phyloP scores from a whole-genome alignment of 768 basidiomycete genomes.

The Podaxis rugospora region DNA sequence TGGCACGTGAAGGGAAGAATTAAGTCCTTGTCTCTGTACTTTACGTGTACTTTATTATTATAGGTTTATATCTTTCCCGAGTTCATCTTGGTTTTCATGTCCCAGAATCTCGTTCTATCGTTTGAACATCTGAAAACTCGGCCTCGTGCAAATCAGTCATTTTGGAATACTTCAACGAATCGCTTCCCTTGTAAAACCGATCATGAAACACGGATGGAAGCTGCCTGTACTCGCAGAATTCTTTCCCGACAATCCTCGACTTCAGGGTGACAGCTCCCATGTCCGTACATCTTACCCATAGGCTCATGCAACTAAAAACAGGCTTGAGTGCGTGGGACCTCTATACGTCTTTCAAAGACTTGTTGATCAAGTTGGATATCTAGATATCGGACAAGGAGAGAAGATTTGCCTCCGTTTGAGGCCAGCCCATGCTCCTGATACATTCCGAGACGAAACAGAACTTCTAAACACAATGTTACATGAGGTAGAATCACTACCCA shows the following conservation, averaged over 20 bases:
- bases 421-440: slow-evolving; percentile 59
- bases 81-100: slow-evolving; percentile 31
- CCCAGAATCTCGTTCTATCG: slow-evolving; percentile 56
- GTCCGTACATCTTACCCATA: neutral
- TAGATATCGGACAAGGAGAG: slow-evolving; percentile 75
- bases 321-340: too few relatives aligned
- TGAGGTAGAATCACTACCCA: slow-evolving; percentile 47
- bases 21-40: neutral
- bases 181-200: slow-evolving; percentile 83
- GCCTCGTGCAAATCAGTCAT: slow-evolving; percentile 64
- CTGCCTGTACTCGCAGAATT: slow-evolving; percentile 83
- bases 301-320: neutral
- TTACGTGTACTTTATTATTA: neutral
- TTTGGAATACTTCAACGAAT: slow-evolving; percentile 31
- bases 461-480: slow-evolving; percentile 85
- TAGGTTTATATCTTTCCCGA: neutral
- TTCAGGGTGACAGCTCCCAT: slow-evolving; percentile 50
- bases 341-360: too few relatives aligned
- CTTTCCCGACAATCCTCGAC: slow-evolving; percentile 68
- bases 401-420: slow-evolving; percentile 83
- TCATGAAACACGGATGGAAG: slow-evolving; percentile 85
- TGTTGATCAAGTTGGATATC: too few relatives aligned
- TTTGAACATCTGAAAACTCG: slow-evolving; percentile 69
- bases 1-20: slow-evolving; percentile 10
- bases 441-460: slow-evolving; percentile 49